Evolutionary conservation across 2,329 filamentous ascomycete species (phyloP).

Genomic region (Knoxdaviesia capensis): DNA sequence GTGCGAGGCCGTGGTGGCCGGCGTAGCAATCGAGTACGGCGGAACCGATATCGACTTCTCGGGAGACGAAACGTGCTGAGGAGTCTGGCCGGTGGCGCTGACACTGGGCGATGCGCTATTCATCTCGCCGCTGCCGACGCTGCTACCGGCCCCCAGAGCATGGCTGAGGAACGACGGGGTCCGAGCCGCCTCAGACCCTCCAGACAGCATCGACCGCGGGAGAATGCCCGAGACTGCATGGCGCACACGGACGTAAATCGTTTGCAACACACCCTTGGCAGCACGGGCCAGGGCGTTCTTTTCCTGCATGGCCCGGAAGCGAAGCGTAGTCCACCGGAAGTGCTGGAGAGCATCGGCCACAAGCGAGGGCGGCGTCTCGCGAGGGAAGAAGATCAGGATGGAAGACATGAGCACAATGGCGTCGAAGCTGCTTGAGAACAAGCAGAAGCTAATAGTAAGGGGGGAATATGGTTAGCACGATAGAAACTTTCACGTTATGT

Average conservation of each 20-base stretch:
- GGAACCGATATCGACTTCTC: no score
- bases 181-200: no score
- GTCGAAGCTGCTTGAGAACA: constrained; percentile 45
- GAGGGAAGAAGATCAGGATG: constrained; percentile 39
- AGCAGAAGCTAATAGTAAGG: constrained; percentile 18
- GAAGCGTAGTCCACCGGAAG: constrained; percentile 37
- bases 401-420: constrained; percentile 39
- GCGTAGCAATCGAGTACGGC: no score
- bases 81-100: no score
- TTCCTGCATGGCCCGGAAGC: constrained; percentile 33
- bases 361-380: constrained; percentile 25
- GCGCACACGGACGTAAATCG: constrained; percentile 14
- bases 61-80: no score
- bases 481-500: no score
- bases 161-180: no score
- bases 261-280: constrained; percentile 32
- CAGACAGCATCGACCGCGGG: no score
- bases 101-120: no score
- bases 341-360: constrained; percentile 28
- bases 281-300: constrained; percentile 32
- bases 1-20: no score
- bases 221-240: not conserved
- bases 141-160: no score
- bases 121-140: no score
- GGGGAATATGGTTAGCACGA: not conserved